These are phyloP conservation scores for Pistacia integerrima DNA, from an alignment of 345 rosid genomes.

Conservation along the genomic window DNA sequence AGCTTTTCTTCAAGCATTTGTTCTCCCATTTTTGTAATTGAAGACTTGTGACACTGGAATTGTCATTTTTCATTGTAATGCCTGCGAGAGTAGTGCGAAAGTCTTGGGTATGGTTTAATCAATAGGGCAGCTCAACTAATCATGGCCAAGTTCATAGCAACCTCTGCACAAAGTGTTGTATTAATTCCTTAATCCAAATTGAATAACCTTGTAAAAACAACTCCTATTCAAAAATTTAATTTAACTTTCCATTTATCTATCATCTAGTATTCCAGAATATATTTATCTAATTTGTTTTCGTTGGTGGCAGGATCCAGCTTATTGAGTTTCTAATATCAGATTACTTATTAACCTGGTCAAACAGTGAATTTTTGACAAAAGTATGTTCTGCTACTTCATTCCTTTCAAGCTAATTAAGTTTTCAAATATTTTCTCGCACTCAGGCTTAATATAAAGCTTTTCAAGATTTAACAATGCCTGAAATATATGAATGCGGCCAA, in stretches of 20 bases:
- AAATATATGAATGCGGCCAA: neutral
- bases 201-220: neutral
- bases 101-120: too few species aligned
- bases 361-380: slow-evolving; percentile 48
- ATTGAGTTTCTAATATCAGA: slow-evolving; percentile 74
- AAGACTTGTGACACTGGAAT: too few species aligned
- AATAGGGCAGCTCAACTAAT: too few species aligned
- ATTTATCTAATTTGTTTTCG: neutral
- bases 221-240: too few species aligned
- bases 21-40: too few species aligned
- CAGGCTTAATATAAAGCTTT: neutral
- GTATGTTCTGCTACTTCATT: slow-evolving; percentile 32
- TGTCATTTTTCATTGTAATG: too few species aligned
- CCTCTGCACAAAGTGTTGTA: too few species aligned
- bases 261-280: too few species aligned
- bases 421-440: neutral
- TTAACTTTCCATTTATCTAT: too few species aligned
- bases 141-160: neutral
- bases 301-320: slow-evolving; percentile 77
- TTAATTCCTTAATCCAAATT: neutral
- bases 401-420: neutral
- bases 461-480: neutral
- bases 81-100: too few species aligned
- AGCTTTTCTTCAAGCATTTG: too few species aligned
- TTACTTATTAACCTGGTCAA: slow-evolving; percentile 63